Percentiles rank a stretch among this genome's conserved stretches.
These are phyloP conservation scores for Candolleomyces eurysporus DNA, from an alignment of 768 basidiomycete species.

Conservation along the genomic window DNA sequence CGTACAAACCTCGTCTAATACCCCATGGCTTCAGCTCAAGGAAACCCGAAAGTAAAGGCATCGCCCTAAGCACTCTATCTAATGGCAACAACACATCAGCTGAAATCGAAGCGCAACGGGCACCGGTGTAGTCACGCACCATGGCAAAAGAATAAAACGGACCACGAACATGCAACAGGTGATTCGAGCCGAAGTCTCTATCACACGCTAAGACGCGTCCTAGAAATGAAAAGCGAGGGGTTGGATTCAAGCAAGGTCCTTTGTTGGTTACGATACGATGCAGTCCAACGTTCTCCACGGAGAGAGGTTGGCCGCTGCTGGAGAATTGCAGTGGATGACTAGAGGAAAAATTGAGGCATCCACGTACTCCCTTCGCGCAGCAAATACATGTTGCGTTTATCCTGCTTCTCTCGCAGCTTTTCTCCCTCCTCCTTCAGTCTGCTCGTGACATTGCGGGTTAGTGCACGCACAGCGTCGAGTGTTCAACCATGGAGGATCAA, in stretches of 20 bases:
- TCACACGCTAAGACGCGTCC: constrained; percentile 90
- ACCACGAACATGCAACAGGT: too few species aligned
- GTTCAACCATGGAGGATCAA: constrained; percentile 92
- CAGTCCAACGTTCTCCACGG: constrained; percentile 76
- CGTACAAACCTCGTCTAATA: too few species aligned
- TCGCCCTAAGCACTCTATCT: too few species aligned
- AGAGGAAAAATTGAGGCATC: not conserved
- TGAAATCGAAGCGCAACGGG: too few species aligned
- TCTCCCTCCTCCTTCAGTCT: constrained; percentile 89
- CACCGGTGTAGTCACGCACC: too few species aligned
- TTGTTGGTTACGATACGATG: constrained; percentile 85
- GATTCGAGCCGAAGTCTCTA: too few species aligned
- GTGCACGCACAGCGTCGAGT: constrained; percentile 86
- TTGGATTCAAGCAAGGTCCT: constrained; percentile 82
- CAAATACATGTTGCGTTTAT: constrained; percentile 95
- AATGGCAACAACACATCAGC: too few species aligned
- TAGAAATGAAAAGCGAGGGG: constrained; percentile 91
- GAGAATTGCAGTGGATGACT: constrained; percentile 91
- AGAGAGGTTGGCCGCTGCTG: constrained; percentile 70
- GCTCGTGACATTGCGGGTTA: constrained; percentile 84
- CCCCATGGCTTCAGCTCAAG: too few species aligned
- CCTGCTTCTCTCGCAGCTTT: constrained; percentile 79
- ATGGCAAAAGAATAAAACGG: too few species aligned
- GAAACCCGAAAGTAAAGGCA: too few species aligned
- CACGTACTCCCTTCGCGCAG: constrained; percentile 90